Evolutionary conservation across 2,329 filamentous ascomycete species (phyloP).

Genomic region (Penicillium sp.): DNA sequence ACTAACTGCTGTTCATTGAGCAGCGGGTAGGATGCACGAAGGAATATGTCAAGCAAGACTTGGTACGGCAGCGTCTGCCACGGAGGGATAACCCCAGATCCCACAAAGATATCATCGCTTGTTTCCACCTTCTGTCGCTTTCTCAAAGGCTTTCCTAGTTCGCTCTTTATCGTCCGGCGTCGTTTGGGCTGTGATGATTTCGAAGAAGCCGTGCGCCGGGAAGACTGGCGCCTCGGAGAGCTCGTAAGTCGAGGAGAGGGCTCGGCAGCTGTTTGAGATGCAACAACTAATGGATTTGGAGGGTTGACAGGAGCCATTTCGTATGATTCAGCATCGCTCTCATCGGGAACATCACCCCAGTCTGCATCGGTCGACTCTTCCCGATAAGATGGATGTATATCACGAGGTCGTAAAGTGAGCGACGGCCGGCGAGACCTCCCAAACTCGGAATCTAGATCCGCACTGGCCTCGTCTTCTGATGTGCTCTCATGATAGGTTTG

Average conservation of each 20-base stretch:
- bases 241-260: neutral
- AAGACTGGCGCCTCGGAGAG: neutral
- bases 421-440: conserved; percentile 18
- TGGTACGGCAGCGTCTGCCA: conserved; percentile 66
- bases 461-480: conserved; percentile 28
- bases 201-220: conserved; percentile 11
- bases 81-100: conserved; percentile 47
- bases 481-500: conserved; percentile 39
- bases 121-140: conserved; percentile 27
- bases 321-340: conserved; percentile 11
- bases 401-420: conserved; percentile 32
- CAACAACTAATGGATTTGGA: neutral
- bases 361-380: conserved; percentile 36
- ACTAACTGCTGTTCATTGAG: conserved; percentile 36
- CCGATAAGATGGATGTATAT: conserved; percentile 32
- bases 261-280: neutral
- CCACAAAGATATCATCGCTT: conserved; percentile 14
- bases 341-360: conserved; percentile 13
- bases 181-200: conserved; percentile 9
- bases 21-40: conserved; percentile 61
- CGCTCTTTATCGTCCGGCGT: conserved; percentile 13
- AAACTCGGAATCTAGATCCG: conserved; percentile 12
- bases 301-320: neutral
- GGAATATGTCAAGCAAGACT: conserved; percentile 68
- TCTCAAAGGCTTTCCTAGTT: conserved; percentile 17